These are phyloP conservation scores for Fraxinus floribunda DNA, from an alignment of 305 asterid species.

Conservation along the genomic window DNA sequence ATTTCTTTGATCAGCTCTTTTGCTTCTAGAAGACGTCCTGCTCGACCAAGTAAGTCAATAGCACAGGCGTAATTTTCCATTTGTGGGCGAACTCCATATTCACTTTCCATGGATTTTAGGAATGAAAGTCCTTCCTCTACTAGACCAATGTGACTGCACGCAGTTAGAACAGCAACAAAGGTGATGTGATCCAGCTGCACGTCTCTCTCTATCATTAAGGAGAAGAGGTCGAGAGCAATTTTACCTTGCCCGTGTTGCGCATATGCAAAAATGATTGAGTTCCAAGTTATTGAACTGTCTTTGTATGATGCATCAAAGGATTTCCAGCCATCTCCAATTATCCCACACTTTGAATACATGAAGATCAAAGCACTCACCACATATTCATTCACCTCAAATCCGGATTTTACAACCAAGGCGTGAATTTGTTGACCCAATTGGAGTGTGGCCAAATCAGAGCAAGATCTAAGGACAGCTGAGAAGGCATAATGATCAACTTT, in stretches of 20 bases:
- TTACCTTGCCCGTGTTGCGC: constrained; percentile 86
- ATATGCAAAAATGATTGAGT: constrained; percentile 75
- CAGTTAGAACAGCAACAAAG: constrained; percentile 80
- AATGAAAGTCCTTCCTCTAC: constrained; percentile 68
- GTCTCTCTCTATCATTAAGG: constrained; percentile 42
- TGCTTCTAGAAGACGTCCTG: constrained; percentile 58
- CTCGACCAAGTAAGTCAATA: constrained; percentile 75
- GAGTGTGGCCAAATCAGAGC: constrained; percentile 79
- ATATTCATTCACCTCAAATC: constrained; percentile 51
- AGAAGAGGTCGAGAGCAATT: constrained; percentile 64
- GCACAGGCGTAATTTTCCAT: constrained; percentile 94
- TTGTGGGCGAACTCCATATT: constrained; percentile 54
- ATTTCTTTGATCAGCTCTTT: constrained; percentile 54
- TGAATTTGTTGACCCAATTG: constrained; percentile 65
- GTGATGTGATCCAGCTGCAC: constrained; percentile 76
- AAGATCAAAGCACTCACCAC: constrained; percentile 64
- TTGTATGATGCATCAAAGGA: constrained; percentile 57
- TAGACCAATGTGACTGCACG: constrained; percentile 87
- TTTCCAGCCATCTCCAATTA: constrained; percentile 63
- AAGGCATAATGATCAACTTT: constrained; percentile 59
- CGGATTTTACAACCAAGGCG: constrained; percentile 48
- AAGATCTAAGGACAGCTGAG: constrained; percentile 64
- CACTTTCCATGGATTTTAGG: constrained; percentile 59
- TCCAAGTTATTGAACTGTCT: constrained; percentile 74
- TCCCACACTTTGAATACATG: constrained; percentile 85